phyloP scores from a whole-genome alignment of 1,284 basidiomycete species.

The Leccinum fallax region DNA sequence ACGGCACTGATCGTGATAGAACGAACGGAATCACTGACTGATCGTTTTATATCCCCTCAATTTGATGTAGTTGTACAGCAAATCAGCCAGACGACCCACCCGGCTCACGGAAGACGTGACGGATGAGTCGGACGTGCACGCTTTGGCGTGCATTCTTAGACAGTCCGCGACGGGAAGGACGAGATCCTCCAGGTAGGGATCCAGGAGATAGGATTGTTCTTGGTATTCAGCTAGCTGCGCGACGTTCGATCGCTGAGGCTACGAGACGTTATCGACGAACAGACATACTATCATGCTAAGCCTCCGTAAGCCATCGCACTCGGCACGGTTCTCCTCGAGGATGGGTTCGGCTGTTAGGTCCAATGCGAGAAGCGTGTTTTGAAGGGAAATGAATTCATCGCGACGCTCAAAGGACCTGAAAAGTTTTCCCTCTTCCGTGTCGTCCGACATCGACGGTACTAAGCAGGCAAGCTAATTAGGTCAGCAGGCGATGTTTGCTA shows the following conservation, averaged over 20 bases:
- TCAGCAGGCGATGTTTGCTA: conserved; percentile 19
- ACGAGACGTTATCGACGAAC: conserved; percentile 7
- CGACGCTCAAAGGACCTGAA: conserved; percentile 63
- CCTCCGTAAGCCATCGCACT: conserved; percentile 43
- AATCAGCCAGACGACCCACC: conserved; percentile 56
- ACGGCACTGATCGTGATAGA: background rate
- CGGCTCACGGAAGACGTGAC: conserved; percentile 42
- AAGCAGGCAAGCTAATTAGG: conserved; percentile 15
- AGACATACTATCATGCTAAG: conserved; percentile 39
- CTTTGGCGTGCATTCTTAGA: conserved; percentile 63
- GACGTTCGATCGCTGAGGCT: conserved; percentile 1
- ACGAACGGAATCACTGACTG: conserved; percentile 55
- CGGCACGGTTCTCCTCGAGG: conserved; percentile 50
- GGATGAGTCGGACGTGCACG: conserved; percentile 40
- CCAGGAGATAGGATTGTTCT: conserved; percentile 93
- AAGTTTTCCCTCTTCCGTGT: conserved; percentile 43
- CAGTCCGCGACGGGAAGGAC: conserved; percentile 75
- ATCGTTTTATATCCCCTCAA: conserved; percentile 92
- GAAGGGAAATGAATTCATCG: conserved; percentile 57
- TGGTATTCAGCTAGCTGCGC: conserved; percentile 86
- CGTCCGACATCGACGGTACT: conserved; percentile 36
- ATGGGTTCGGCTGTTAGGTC: conserved; percentile 50
- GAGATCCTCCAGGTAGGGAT: conserved; percentile 89
- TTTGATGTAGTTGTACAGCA: conserved; percentile 88
- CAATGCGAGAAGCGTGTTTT: conserved; percentile 53